Evolutionary conservation across 2,329 filamentous ascomycete species (phyloP).

Genomic region (Neodidymelliopsis sp.): DNA sequence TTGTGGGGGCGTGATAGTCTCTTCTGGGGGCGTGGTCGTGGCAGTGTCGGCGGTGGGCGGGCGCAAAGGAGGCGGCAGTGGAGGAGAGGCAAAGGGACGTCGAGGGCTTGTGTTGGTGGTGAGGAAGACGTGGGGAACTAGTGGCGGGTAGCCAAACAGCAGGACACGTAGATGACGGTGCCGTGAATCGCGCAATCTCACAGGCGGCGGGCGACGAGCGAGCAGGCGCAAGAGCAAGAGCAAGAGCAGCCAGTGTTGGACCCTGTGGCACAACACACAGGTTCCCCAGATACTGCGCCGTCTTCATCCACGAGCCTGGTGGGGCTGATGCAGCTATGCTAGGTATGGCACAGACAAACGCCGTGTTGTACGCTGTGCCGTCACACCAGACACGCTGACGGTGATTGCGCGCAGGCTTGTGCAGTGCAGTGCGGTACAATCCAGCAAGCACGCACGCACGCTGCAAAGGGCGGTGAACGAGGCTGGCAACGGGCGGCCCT

Average conservation of each 20-base stretch:
- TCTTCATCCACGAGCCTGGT: slow-evolving; percentile 26
- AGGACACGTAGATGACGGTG: slow-evolving; percentile 23
- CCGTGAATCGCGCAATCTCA: slow-evolving; percentile 22
- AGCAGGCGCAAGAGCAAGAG: too few relatives aligned
- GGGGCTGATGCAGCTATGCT: slow-evolving; percentile 21
- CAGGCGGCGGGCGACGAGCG: slow-evolving; percentile 15
- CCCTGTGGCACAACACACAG: slow-evolving; percentile 27
- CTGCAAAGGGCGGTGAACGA: slow-evolving; percentile 31
- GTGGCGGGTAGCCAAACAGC: slow-evolving; percentile 25
- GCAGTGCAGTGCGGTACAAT: too few relatives aligned
- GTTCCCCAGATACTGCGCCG: slow-evolving; percentile 31
- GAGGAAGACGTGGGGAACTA: slow-evolving; percentile 27
- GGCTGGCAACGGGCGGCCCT: slow-evolving; percentile 5
- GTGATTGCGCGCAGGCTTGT: background rate
- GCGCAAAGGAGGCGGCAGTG: slow-evolving; percentile 4
- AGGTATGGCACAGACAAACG: too few relatives aligned
- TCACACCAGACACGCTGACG: slow-evolving; percentile 6
- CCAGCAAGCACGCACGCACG: slow-evolving; percentile 1
- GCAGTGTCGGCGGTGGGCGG: slow-evolving; percentile 19
- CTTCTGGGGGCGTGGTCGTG: background rate
- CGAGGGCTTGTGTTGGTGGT: slow-evolving; percentile 23
- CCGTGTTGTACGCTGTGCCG: too few relatives aligned
- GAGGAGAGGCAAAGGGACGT: slow-evolving; percentile 20
- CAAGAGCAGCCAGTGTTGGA: too few relatives aligned
- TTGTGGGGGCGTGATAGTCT: background rate